Evolutionary conservation across 2,329 filamentous ascomycete genomes (phyloP).

Genomic region (Fusarium sp.): DNA sequence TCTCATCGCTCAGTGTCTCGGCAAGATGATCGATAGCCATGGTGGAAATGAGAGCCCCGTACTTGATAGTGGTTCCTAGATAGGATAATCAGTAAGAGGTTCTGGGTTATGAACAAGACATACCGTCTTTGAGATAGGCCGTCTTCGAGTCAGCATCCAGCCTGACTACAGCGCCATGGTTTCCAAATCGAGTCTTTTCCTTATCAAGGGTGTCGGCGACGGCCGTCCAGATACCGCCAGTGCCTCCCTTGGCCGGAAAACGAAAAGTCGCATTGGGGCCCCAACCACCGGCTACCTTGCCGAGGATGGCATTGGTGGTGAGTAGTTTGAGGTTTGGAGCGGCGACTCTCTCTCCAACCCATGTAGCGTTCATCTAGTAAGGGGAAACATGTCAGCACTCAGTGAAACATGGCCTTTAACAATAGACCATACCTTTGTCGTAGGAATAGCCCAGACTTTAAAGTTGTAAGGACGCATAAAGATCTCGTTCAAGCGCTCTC

Average conservation of each 20-base stretch:
- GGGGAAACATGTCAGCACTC: not conserved
- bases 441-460: slow-evolving; percentile 99
- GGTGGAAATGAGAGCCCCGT: slow-evolving; percentile 77
- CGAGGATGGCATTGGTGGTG: slow-evolving; percentile 92
- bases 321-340: slow-evolving; percentile 95
- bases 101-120: not conserved
- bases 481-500: slow-evolving; percentile 86
- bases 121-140: slow-evolving; percentile 61
- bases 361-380: slow-evolving; percentile 90
- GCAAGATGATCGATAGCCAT: slow-evolving; percentile 94
- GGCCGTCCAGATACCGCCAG: slow-evolving; percentile 98
- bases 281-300: slow-evolving; percentile 97
- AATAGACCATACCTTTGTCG: slow-evolving; percentile 77
- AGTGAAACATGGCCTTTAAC: not conserved
- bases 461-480: slow-evolving; percentile 99
- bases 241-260: slow-evolving; percentile 95
- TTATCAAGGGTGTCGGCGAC: slow-evolving; percentile 92
- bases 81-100: too few relatives aligned
- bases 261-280: slow-evolving; percentile 98
- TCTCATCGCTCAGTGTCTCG: slow-evolving; percentile 86
- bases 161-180: slow-evolving; percentile 84
- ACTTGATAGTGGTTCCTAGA: not conserved
- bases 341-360: slow-evolving; percentile 98
- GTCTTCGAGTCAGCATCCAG: slow-evolving; percentile 88
- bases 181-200: slow-evolving; percentile 91